Conservation (phyloP, 2,329 filamentous ascomycete genomes). For the Cercospora canescens region DNA sequence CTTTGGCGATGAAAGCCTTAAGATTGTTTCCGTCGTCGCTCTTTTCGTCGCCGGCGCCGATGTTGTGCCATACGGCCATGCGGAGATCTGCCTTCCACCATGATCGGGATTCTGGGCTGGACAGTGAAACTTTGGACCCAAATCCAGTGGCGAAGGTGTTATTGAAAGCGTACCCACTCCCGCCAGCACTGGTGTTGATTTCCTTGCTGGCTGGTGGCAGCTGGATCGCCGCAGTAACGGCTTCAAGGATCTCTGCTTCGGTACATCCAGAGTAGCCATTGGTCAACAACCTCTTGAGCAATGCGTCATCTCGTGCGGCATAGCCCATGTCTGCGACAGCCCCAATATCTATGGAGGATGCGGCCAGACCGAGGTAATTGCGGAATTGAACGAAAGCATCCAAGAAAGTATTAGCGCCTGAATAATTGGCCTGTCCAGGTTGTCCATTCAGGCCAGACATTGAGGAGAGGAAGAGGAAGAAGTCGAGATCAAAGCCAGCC, state of each 20-base stretch:
- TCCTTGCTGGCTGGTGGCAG: not conserved
- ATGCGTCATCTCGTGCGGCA: not conserved
- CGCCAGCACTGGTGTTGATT: not conserved
- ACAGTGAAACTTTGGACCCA: not conserved
- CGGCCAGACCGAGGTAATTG: not conserved
- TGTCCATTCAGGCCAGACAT: not conserved
- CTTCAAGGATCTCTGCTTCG: slow-evolving; percentile 1
- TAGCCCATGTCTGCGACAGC: not conserved
- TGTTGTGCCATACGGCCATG: not conserved
- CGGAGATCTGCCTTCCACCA: not conserved
- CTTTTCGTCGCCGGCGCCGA: not conserved
- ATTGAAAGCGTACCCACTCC: not conserved
- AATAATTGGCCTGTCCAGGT: not conserved
- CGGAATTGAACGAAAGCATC: not conserved
- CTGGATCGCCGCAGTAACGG: not conserved
- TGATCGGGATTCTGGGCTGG: not conserved
- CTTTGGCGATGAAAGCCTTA: not conserved
- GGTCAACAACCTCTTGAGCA: not conserved
- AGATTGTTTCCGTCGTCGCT: not conserved
- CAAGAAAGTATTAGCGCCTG: not conserved
- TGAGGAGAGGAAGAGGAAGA: not conserved
- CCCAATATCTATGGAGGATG: not conserved
- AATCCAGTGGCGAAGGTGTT: not conserved
- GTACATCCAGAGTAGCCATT: not conserved
- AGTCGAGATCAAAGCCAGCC: not conserved